Evolutionary conservation across 192 early-diverging fungal genomes (phyloP), one percentile per base, ranked within the genome.

Genomic region (Coemansia sp.): DNA sequence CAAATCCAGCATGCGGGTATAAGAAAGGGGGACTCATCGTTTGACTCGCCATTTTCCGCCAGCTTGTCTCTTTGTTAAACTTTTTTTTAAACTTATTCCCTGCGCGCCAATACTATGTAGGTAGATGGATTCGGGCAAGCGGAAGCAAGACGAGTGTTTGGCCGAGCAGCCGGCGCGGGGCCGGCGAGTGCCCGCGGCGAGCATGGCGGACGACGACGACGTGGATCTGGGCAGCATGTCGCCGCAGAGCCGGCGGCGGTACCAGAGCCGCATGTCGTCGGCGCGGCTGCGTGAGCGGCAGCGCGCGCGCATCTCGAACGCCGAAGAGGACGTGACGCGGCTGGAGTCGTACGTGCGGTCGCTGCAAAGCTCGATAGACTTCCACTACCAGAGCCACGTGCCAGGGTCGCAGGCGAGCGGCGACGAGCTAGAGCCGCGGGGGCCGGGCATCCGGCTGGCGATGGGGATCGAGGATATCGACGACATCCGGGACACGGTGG

Each of bases 221-320:
- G 17, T 50, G 0, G 63, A 73, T 6, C 22, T 48, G 15, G 40
- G 38, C 3, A 44, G 42, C 19, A 47, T 74, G 47, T 68, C 72
- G 8, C 72, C 72, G 9, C 56, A 57, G 32, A 75, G 64, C 57
- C 64, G 61, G 11, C 56, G 61, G n/a, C 55, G 72, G n/a, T 44
- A 67, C 40, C 71, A 64, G 28, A 75, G 71, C 61, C 59, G 63
- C 39, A 31, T 64, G 43, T 75, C 71, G 0, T 75, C 71, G 1
- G 71, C 71, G 7, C 60, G 65, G 15, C 54, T 75, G 43, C 64
- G 71, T 17, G 64, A 63, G 49, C 64, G 71, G 17, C 71, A 75
- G 61, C 64, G 71, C 9, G 56, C 57, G 42, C 41, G 50, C 19
- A 50, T 60, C 10, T 14, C 34, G 0, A 15, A 41, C 2, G 49